A percentile compares a stretch with the other conserved stretches of the same genome.
These are phyloP conservation scores for Epichloe sibirici DNA, from an alignment of 2,329 filamentous ascomycete species.

Conservation along the genomic window DNA sequence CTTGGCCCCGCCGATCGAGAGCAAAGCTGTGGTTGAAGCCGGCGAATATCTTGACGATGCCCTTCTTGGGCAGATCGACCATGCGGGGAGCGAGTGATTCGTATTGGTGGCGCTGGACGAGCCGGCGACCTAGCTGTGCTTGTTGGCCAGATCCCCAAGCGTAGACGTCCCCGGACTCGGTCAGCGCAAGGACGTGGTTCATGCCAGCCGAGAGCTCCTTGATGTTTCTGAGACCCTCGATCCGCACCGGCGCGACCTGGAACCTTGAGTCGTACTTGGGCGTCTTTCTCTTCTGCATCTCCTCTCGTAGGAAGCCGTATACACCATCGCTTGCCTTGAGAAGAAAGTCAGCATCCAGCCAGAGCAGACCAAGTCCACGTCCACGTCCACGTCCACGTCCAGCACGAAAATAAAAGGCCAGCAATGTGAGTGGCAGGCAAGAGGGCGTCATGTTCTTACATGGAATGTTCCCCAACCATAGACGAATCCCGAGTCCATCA, in stretches of 20 bases:
- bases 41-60: constrained; percentile 30
- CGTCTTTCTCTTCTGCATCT: constrained; percentile 27
- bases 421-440: background rate
- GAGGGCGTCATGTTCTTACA: constrained; percentile 25
- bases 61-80: constrained; percentile 15
- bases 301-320: constrained; percentile 6
- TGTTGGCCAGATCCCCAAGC: constrained; percentile 26
- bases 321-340: constrained; percentile 6
- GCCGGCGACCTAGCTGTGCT: constrained; percentile 34
- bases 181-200: constrained; percentile 54
- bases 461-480: constrained; percentile 71
- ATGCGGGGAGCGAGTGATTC: constrained; percentile 33
- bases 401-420: background rate
- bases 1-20: constrained; percentile 48
- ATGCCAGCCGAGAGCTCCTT: constrained; percentile 47
- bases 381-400: too few species aligned
- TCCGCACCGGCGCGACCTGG: constrained; percentile 26
- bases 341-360: background rate
- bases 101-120: constrained; percentile 36
- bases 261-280: constrained; percentile 1
- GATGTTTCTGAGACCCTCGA: constrained; percentile 46
- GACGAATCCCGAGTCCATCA: constrained; percentile 55
- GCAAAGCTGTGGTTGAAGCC: constrained; percentile 60
- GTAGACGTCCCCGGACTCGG: constrained; percentile 31
- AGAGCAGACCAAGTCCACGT: background rate